Evolutionary conservation across 768 basidiomycete genomes (phyloP).

Genomic region (Lactifluus subvellereus): DNA sequence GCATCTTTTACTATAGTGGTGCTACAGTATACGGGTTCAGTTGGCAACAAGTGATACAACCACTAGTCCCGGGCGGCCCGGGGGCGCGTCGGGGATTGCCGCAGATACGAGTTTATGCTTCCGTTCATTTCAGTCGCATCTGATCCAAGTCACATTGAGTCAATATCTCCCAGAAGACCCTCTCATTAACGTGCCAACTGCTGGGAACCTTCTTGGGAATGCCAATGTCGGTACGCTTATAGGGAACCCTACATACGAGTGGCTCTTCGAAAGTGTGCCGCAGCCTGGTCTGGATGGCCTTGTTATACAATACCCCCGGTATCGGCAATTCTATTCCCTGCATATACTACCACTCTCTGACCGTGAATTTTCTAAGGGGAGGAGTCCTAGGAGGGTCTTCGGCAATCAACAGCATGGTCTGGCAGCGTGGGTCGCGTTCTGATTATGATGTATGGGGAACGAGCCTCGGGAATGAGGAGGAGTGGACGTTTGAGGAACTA

Average conservation of each 20-base stretch:
- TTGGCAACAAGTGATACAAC: too few species aligned
- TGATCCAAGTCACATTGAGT: conserved; percentile 9
- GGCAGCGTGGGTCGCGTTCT: conserved; percentile 20
- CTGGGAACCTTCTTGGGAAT: conserved; percentile 21
- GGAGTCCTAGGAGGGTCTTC: conserved; percentile 23
- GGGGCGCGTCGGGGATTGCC: too few species aligned
- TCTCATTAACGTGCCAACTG: conserved; percentile 21
- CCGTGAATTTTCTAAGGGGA: neutral
- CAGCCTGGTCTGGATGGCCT: conserved; percentile 18
- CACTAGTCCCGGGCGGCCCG: too few species aligned
- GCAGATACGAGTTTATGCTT: too few species aligned
- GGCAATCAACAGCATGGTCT: conserved; percentile 23
- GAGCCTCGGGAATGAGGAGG: conserved; percentile 15
- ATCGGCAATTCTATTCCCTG: neutral
- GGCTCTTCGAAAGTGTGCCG: conserved; percentile 21
- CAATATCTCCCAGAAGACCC: conserved; percentile 18
- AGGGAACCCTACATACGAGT: conserved; percentile 22
- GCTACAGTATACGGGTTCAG: too few species aligned
- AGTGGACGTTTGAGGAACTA: conserved; percentile 20
- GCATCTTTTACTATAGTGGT: too few species aligned
- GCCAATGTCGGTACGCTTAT: conserved; percentile 19
- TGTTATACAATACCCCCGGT: conserved; percentile 21
- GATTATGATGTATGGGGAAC: conserved; percentile 23
- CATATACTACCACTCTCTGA: neutral
- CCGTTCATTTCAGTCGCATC: too few species aligned